phyloP scores from a whole-genome alignment of 371 early-diverging fungal species.

The Synchytrium microbalum region DNA sequence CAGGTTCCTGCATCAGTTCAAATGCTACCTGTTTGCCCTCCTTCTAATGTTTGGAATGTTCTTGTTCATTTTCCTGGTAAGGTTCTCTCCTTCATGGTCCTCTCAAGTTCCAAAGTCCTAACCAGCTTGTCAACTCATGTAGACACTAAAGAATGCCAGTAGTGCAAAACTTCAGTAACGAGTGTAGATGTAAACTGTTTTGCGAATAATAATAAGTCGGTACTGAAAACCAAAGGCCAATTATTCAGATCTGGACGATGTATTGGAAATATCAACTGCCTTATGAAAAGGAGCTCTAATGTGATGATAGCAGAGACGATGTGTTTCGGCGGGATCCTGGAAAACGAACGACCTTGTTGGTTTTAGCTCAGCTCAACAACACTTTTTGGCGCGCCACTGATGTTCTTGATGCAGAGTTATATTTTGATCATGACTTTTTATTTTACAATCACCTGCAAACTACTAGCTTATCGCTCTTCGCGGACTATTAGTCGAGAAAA shows the following conservation, averaged over 20 bases:
- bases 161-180: no score
- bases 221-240: no score
- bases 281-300: background rate
- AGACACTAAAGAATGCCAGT: background rate
- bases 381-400: no score
- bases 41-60: constrained; percentile 22
- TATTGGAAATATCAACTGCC: background rate
- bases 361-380: no score
- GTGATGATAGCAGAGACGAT: background rate
- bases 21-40: constrained; percentile 31
- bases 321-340: no score
- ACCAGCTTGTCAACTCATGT: background rate
- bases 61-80: constrained; percentile 12
- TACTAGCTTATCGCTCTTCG: background rate
- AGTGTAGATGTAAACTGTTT: background rate
- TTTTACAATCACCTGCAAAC: background rate
- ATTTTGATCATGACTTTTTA: no score
- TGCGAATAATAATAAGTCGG: background rate
- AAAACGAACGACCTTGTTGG: no score
- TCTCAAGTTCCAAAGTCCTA: background rate
- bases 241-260: no score
- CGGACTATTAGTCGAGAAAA: background rate
- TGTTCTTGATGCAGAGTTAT: no score
- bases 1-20: constrained; percentile 28
- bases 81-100: no score